Conservation (phyloP, 768 basidiomycete species). For the Lactifluus hygrophoroides region DNA sequence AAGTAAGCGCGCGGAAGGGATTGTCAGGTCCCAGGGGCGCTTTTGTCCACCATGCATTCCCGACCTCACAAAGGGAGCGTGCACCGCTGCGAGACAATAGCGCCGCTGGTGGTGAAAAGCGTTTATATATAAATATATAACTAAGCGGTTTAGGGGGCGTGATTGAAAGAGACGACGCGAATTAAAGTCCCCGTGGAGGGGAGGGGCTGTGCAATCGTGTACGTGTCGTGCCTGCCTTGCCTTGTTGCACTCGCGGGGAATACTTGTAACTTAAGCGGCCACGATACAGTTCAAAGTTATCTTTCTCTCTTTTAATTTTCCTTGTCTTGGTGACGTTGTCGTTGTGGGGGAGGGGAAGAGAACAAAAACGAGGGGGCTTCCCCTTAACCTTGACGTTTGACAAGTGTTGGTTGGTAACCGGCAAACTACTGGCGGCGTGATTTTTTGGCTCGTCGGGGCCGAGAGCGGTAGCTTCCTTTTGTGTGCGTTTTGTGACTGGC, state of each 20-base stretch:
- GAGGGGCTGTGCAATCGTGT: not conserved
- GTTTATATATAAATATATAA: not conserved
- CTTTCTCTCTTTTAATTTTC: not conserved
- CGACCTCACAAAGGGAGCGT: not conserved
- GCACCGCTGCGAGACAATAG: not conserved
- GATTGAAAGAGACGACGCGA: too few relatives aligned
- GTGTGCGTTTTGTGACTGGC: not conserved
- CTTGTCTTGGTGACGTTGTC: too few relatives aligned
- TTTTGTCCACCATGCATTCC: too few relatives aligned
- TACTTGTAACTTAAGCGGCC: not conserved
- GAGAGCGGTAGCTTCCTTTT: not conserved
- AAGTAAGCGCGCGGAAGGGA: not conserved
- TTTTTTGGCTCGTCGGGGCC: not conserved
- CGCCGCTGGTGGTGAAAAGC: not conserved
- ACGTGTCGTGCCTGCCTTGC: not conserved
- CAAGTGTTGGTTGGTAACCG: not conserved
- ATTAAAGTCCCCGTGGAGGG: not conserved
- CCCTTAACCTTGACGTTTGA: not conserved
- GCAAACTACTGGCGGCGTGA: not conserved
- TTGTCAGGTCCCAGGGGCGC: not conserved
- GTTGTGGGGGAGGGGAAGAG: not conserved
- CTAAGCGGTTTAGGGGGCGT: not conserved
- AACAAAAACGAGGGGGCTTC: not conserved
- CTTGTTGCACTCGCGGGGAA: not conserved
- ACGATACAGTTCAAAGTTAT: not conserved